Evolutionary conservation across 2,329 filamentous ascomycete genomes (phyloP).

Genomic region (Phaeosphaeriaceae sp.): DNA sequence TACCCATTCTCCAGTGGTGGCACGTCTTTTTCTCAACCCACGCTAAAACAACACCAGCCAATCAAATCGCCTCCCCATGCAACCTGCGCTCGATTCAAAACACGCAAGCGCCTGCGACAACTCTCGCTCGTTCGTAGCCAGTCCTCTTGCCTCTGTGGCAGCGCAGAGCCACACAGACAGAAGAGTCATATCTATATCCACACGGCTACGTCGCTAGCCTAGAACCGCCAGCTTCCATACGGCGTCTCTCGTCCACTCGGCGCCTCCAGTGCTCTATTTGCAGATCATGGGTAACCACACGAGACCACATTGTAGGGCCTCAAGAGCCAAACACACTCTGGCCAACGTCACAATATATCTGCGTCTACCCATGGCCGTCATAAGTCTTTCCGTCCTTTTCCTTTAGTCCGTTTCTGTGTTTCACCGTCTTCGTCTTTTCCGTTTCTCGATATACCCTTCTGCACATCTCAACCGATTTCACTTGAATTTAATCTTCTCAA

Average conservation of each 20-base stretch:
- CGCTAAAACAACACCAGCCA: constrained; percentile 36
- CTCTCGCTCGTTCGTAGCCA: constrained; percentile 36
- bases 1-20: constrained; percentile 3
- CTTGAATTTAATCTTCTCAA: constrained; percentile 10
- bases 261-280: constrained; percentile 40
- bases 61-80: constrained; percentile 33
- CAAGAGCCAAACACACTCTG: constrained; percentile 10
- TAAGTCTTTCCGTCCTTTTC: background rate
- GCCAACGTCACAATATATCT: constrained; percentile 26
- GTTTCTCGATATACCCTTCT: background rate
- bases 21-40: constrained; percentile 21
- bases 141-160: constrained; percentile 6
- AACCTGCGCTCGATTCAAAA: constrained; percentile 24
- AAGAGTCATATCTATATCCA: constrained; percentile 27
- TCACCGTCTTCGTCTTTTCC: constrained; percentile 2
- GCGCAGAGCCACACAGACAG: constrained; percentile 39
- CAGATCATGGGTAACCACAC: constrained; percentile 28
- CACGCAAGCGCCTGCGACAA: constrained; percentile 35
- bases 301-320: constrained; percentile 17
- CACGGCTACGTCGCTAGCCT: constrained; percentile 31
- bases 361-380: background rate
- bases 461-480: constrained; percentile 6
- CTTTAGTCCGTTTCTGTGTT: constrained; percentile 8
- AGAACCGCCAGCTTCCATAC: constrained; percentile 19
- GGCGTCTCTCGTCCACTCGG: constrained; percentile 41